Evolutionary conservation across 2,329 filamentous ascomycete genomes (phyloP).

Genomic region (Neonectria hederae): DNA sequence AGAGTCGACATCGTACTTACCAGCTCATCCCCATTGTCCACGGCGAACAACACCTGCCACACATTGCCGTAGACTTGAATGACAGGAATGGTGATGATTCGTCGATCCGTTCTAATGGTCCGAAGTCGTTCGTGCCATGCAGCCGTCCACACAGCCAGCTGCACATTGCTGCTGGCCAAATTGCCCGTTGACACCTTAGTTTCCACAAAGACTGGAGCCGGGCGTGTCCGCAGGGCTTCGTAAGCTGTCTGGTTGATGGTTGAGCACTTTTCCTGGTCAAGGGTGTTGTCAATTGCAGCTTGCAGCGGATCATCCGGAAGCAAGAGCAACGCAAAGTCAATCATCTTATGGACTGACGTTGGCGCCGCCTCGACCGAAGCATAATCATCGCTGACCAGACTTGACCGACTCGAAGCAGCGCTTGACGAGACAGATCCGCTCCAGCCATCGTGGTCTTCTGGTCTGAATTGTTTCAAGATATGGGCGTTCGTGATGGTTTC

Average conservation of each 20-base stretch:
- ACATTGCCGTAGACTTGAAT: slow-evolving; percentile 12
- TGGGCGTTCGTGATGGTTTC: not conserved
- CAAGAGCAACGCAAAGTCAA: not conserved
- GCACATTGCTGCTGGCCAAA: not conserved
- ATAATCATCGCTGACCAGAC: too few species aligned
- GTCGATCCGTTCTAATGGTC: not conserved
- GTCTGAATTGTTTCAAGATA: not conserved
- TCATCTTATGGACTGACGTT: not conserved
- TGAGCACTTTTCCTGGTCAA: not conserved
- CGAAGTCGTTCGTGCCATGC: slow-evolving; percentile 11
- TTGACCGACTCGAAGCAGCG: too few species aligned
- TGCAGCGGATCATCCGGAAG: not conserved
- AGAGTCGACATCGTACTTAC: not conserved
- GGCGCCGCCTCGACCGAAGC: too few species aligned
- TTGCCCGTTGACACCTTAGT: slow-evolving; percentile 8
- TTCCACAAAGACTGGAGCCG: slow-evolving; percentile 14
- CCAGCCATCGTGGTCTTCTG: not conserved
- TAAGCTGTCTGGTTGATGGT: slow-evolving; percentile 13
- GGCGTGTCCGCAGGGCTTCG: not conserved
- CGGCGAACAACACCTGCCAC: slow-evolving; percentile 7
- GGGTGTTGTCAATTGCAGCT: not conserved
- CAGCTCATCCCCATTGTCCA: slow-evolving; percentile 3
- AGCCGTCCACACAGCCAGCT: slow-evolving; percentile 15
- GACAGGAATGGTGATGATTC: slow-evolving; percentile 4
- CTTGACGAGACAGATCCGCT: too few species aligned